phyloP scores from a whole-genome alignment of 176 grass and related monocot species.

The Hyparrhenia diplandra region DNA sequence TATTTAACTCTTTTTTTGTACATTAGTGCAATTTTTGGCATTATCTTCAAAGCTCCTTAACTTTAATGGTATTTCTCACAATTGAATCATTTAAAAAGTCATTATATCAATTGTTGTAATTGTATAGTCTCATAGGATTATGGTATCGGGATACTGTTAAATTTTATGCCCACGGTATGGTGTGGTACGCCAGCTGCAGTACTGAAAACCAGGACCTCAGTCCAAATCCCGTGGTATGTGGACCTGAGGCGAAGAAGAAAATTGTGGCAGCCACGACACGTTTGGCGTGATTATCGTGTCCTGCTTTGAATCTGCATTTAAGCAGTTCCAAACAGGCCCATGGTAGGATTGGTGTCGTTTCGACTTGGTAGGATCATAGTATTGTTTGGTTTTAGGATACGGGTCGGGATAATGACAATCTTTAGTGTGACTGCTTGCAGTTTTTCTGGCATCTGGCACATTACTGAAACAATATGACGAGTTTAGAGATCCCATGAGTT shows the following conservation, averaged over 20 bases:
- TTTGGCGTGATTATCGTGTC: background rate
- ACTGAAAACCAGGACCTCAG: too few species aligned
- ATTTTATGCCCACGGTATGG: background rate
- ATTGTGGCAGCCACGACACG: fast-evolving
- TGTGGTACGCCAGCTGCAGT: too few species aligned
- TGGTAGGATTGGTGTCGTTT: background rate
- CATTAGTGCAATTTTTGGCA: background rate
- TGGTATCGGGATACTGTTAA: too few species aligned
- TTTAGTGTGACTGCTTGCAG: background rate
- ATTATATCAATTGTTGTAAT: background rate
- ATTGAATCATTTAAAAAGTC: background rate
- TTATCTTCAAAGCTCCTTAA: background rate
- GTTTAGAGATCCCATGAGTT: background rate
- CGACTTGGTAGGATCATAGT: background rate
- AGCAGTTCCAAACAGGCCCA: background rate
- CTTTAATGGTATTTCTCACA: background rate
- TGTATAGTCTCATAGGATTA: background rate
- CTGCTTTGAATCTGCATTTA: background rate
- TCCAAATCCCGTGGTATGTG: too few species aligned
- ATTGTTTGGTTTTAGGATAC: background rate
- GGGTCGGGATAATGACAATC: background rate
- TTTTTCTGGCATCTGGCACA: background rate
- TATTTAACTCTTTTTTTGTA: background rate
- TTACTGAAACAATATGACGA: background rate
- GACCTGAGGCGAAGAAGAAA: background rate